Evolutionary conservation across 768 basidiomycete species (phyloP), one percentile per base, ranked within the genome.

Genomic region (Podaxis rugospora): DNA sequence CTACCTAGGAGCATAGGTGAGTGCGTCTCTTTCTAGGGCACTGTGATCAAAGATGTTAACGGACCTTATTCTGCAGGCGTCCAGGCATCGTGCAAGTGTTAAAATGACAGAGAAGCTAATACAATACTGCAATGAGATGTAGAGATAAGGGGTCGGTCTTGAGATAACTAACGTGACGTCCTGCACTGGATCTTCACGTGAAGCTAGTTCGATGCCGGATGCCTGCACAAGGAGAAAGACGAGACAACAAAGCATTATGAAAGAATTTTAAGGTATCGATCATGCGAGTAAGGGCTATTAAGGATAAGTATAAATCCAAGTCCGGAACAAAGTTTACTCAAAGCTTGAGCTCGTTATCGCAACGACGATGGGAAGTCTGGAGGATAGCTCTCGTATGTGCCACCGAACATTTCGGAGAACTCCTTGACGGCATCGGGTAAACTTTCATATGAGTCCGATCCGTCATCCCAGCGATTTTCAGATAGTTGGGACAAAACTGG

Each of bases 21-120:
- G 51, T 16, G 39, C 55, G 39, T 61, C 50, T 55, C 3, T n/a
- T 39, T 16, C 61, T 11, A 5, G 25, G 11, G 50, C 18, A 32
- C 7, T 1, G 1, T 9, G 7, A 32, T 32, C 2, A 32, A 9
- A 49, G 36, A 21, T 13, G 44, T 35, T 55, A 27, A 64, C 71
- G 61, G 61, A 83, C 89, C 76, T 84, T 90, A 76, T 89, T 68
- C 69, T 83, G 80, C 67, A 92, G 82, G 68, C 89, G 86, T 59
- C 85, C 86, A 56, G 82, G 66, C 89, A 90, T 90, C 46, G 63
- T 62, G 28, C 25, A 40, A 42, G 35, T 62, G 37, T 53, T 59
- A 55, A 2, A 62, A 63, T 13, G 44, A 53, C 36, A 18, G 42
- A 4, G n/a, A 52, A 11, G 5, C 3, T 40, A 46, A 36, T 10